phyloP scores from a whole-genome alignment of 306 rosid species.

The Clitoria ternatea region DNA sequence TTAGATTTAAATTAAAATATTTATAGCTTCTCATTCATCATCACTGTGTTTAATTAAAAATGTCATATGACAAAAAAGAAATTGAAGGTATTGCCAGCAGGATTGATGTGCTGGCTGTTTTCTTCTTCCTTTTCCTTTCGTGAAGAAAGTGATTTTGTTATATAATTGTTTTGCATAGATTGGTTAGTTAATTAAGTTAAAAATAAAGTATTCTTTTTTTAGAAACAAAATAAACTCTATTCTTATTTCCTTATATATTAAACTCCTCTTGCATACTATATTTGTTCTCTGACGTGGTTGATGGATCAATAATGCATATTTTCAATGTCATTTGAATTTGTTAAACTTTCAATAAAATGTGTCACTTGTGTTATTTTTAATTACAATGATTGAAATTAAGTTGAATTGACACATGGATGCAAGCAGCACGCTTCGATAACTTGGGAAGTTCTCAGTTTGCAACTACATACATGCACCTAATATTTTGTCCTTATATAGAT shows the following conservation, averaged over 20 bases:
- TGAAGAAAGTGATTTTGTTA: not conserved
- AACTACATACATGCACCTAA: not conserved
- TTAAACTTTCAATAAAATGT: not conserved
- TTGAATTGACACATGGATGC: not conserved
- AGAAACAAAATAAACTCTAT: too few species aligned
- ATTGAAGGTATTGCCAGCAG: not conserved
- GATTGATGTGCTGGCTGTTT: not conserved
- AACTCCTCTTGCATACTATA: too few species aligned
- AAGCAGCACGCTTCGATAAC: slow-evolving; percentile 12
- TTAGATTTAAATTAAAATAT: not conserved
- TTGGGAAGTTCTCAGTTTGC: not conserved
- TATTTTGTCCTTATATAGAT: too few species aligned
- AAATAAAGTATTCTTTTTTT: too few species aligned
- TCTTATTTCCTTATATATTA: too few species aligned
- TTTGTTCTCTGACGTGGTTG: not conserved
- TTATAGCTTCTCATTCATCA: not conserved
- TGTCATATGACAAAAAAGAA: not conserved
- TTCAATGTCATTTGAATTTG: not conserved
- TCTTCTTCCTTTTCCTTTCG: not conserved
- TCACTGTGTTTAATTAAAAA: not conserved
- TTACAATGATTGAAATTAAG: slow-evolving; percentile 14
- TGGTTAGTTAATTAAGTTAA: too few species aligned
- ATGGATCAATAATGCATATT: not conserved
- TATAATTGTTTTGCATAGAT: not conserved
- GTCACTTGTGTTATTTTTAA: not conserved